Base-by-base conservation (phyloP, 768 basidiomycete species). In the Auriscalpium vulgare region DNA sequence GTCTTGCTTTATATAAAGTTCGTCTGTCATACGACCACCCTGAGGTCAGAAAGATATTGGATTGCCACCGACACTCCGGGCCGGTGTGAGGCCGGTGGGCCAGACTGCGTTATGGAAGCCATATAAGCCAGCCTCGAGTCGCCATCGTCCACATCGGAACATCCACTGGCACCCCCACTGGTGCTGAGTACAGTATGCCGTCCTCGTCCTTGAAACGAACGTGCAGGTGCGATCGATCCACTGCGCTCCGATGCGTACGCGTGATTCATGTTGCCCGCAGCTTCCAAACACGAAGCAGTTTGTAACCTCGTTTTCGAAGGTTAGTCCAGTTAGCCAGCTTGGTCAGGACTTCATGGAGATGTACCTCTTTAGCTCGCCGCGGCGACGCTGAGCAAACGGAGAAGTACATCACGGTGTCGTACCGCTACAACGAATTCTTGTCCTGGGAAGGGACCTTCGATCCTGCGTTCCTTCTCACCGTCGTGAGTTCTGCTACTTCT, bases 401-500 rank as follows among this genome's bases (percentile, higher is more conserved):
- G 62, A 35, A 56, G 13, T 74, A 76, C 59, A 80, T 88, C 60
- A 72, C 75, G n/a, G 70, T 81, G 59, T 74, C 75, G 59, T 75
- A 82, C 61, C 72, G 67, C 10, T 75, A 83, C 71, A 81, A 83
- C 60, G 81, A 87, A 53, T 74, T 72, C 37, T 74, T 87, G 57
- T 76, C 81, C 3, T 87, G 82, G 63, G 72, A 60, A 17, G 86
- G 85, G 13, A 78, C 79, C 4, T 78, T 85, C 53, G 85, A 87
- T 14, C 86, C 86, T 17, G 82, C 85, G 4, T 79, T 85, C 68
- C 71, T 78, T 50, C 69, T 88, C 53, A 68, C 66, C 47, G 69
- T 85, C 56, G 87, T 88, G 57, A 53, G 85, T 73, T 17, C 45
- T 34, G 19, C 48, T 60, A 29, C 29, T 29, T 29, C 5, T 5